phyloP scores from a whole-genome alignment of 305 asterid species.

The Fraxinus baroniana region DNA sequence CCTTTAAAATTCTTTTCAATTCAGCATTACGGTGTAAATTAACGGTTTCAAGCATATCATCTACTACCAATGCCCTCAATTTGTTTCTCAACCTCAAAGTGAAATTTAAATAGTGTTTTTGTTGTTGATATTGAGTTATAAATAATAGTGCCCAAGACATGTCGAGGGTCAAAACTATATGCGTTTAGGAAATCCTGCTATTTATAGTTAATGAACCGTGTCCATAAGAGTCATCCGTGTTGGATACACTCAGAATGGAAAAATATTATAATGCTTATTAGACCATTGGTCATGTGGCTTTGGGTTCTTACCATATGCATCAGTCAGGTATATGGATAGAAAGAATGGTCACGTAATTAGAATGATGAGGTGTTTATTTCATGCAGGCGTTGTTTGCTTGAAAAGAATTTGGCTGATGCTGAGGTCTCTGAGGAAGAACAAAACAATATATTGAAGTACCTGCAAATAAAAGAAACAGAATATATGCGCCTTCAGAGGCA shows the following conservation, averaged over 20 bases:
- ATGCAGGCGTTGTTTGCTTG: conserved; percentile 62
- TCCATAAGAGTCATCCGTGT: not conserved
- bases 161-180: not conserved
- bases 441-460: conserved; percentile 61
- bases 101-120: not conserved
- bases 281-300: not conserved
- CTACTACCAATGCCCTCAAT: not conserved
- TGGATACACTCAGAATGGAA: not conserved
- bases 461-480: conserved; percentile 82
- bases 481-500: conserved; percentile 90
- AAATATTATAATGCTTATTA: not conserved
- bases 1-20: not conserved
- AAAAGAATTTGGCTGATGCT: conserved; percentile 80
- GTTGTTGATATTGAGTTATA: not conserved
- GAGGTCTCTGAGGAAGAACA: conserved; percentile 88
- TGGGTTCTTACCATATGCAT: not conserved
- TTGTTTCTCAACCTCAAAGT: not conserved
- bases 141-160: not conserved
- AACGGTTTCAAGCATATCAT: not conserved
- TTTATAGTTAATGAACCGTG: not conserved
- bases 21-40: not conserved
- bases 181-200: not conserved
- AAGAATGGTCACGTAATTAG: not conserved
- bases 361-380: conserved; percentile 14
- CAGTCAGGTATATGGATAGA: not conserved